Evolutionary conservation across 140 eudicot genomes (phyloP).

Genomic region (Ambrosia hybrid): DNA sequence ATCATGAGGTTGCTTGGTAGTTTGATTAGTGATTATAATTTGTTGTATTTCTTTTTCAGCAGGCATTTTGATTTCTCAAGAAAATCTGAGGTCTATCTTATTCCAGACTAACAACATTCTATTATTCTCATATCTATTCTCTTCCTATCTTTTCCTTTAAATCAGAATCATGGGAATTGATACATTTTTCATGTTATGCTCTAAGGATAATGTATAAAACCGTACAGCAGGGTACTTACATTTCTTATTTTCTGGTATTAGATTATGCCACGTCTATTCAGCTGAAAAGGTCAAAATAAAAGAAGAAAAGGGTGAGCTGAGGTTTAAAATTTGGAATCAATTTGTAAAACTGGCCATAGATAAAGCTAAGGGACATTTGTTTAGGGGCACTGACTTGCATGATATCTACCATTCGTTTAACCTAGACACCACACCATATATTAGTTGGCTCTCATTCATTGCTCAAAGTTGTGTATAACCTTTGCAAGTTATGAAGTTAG

Average conservation of each 20-base stretch:
- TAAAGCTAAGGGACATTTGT: conserved; percentile 39
- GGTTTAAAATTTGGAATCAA: conserved; percentile 32
- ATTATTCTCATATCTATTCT: conserved; percentile 12
- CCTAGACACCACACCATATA: not conserved
- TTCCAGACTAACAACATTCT: not conserved
- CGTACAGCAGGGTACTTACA: conserved; percentile 29
- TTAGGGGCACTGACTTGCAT: conserved; percentile 28
- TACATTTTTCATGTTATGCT: conserved; percentile 15
- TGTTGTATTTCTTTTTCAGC: not conserved
- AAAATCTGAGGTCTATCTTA: conserved; percentile 19
- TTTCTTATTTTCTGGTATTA: conserved; percentile 23
- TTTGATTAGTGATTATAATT: conserved; percentile 5
- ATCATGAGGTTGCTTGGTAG: not conserved
- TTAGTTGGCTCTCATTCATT: not conserved
- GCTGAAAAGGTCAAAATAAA: conserved; percentile 8
- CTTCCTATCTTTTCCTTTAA: conserved; percentile 12
- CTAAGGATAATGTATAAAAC: conserved; percentile 27
- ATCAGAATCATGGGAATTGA: conserved; percentile 29
- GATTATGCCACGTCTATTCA: conserved; percentile 25
- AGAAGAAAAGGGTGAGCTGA: conserved; percentile 5
- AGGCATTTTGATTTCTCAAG: conserved; percentile 9
- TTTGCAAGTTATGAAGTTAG: conserved; percentile 12
- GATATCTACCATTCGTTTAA: conserved; percentile 5
- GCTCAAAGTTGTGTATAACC: not conserved
- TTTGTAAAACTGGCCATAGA: conserved; percentile 29